These are phyloP conservation scores for Isabelozyma heimii DNA, from an alignment of 805 yeast species.

Conservation along the genomic window DNA sequence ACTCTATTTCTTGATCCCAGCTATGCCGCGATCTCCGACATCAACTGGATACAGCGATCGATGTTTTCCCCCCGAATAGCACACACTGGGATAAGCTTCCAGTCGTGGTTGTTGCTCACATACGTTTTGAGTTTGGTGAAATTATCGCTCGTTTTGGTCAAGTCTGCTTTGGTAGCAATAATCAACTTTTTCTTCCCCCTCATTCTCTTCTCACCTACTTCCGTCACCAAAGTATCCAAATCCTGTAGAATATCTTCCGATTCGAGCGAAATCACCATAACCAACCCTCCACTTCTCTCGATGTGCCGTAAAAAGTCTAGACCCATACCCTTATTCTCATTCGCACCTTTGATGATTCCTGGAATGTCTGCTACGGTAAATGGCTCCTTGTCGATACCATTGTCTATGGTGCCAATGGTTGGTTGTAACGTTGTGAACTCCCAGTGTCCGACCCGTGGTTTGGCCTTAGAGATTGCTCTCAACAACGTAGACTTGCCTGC, in stretches of 20 bases:
- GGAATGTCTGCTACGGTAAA: constrained; percentile 98
- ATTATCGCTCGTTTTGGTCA: constrained; percentile 50
- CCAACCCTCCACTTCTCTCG: constrained; percentile 87
- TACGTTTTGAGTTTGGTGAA: constrained; percentile 45
- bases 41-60: constrained; percentile 63
- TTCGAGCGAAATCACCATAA: constrained; percentile 81
- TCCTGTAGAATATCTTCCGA: constrained; percentile 64
- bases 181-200: constrained; percentile 63
- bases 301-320: constrained; percentile 87
- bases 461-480: constrained; percentile 82
- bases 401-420: constrained; percentile 79
- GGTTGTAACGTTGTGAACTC: constrained; percentile 94
- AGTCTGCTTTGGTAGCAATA: constrained; percentile 93
- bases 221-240: constrained; percentile 58
- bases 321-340: constrained; percentile 86
- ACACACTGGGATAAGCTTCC: constrained; percentile 84
- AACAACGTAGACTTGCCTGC: constrained; percentile 93
- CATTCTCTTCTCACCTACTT: constrained; percentile 67
- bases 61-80: constrained; percentile 73
- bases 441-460: constrained; percentile 95
- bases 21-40: constrained; percentile 55
- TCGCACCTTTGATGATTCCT: constrained; percentile 89
- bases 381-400: constrained; percentile 60
- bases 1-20: constrained; percentile 16
- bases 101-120: constrained; percentile 37